phyloP scores from a whole-genome alignment of 805 yeast genomes.

The Metschnikowia chrysomelidarum region DNA sequence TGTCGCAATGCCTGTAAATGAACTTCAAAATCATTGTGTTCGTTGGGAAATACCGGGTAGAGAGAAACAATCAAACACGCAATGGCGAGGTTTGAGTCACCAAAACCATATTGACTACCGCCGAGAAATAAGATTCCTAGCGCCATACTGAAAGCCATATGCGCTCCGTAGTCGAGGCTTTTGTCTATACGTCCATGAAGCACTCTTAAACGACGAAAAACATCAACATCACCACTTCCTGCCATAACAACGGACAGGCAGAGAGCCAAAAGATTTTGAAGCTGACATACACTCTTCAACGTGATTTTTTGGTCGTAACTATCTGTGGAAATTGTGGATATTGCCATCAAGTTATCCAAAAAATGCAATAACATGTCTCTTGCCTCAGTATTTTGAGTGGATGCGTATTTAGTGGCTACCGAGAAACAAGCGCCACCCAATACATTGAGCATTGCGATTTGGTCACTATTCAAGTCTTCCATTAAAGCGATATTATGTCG shows the following conservation, averaged over 20 bases:
- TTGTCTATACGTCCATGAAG: conserved; percentile 58
- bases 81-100: conserved; percentile 57
- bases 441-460: conserved; percentile 58
- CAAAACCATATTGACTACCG: conserved; percentile 86
- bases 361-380: conserved; percentile 53
- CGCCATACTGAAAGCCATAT: conserved; percentile 75
- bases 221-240: conserved; percentile 84
- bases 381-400: conserved; percentile 55
- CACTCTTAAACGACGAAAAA: conserved; percentile 67
- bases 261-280: conserved; percentile 59
- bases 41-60: conserved; percentile 69
- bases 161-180: conserved; percentile 60
- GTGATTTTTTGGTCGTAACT: conserved; percentile 62
- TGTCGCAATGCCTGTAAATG: conserved; percentile 84
- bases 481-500: conserved; percentile 25
- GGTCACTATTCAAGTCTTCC: conserved; percentile 51
- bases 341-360: conserved; percentile 49
- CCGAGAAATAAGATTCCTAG: conserved; percentile 88
- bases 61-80: conserved; percentile 71
- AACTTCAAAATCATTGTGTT: conserved; percentile 45
- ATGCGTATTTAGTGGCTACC: conserved; percentile 74
- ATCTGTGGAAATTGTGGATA: conserved; percentile 41
- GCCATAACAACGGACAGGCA: conserved; percentile 78
- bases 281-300: conserved; percentile 48
- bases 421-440: conserved; percentile 75